Evolutionary conservation across 2,329 filamentous ascomycete genomes (phyloP).

Genomic region (Colletotrichum sp.): DNA sequence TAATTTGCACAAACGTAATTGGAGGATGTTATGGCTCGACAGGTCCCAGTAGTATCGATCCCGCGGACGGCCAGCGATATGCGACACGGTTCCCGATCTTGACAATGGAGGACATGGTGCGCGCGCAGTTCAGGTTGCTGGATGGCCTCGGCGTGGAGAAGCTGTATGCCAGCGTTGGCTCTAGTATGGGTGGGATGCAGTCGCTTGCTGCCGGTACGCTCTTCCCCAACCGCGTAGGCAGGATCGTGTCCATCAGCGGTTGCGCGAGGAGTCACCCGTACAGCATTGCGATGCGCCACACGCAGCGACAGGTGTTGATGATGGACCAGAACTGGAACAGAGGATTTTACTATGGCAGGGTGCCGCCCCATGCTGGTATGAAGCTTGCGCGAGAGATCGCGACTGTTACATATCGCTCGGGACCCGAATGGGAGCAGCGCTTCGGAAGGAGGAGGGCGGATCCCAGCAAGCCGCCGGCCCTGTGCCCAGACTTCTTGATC

Average conservation of each 20-base stretch:
- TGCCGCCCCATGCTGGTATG: slow-evolving; percentile 96
- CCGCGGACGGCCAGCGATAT: slow-evolving; percentile 85
- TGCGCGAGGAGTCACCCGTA: slow-evolving; percentile 96
- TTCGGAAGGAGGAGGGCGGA: slow-evolving; percentile 91
- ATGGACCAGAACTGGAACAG: slow-evolving; percentile 98
- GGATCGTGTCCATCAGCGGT: slow-evolving; percentile 87
- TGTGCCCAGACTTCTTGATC: slow-evolving; percentile 98
- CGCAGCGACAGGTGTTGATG: slow-evolving; percentile 96
- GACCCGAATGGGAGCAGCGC: slow-evolving; percentile 95
- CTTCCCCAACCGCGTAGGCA: slow-evolving; percentile 81
- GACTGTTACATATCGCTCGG: slow-evolving; percentile 95
- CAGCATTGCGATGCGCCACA: slow-evolving; percentile 98
- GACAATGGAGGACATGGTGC: slow-evolving; percentile 97
- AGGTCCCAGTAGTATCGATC: slow-evolving; percentile 86
- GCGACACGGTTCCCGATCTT: slow-evolving; percentile 95
- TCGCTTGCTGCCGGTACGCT: slow-evolving; percentile 85
- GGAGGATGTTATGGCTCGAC: slow-evolving; percentile 97
- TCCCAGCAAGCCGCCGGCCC: slow-evolving; percentile 80
- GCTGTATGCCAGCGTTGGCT: slow-evolving; percentile 90
- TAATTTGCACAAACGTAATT: slow-evolving; percentile 96
- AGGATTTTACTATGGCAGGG: slow-evolving; percentile 87
- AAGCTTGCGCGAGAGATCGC: slow-evolving; percentile 97
- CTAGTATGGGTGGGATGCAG: slow-evolving; percentile 99
- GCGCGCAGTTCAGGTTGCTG: slow-evolving; percentile 89
- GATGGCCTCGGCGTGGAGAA: slow-evolving; percentile 78